Evolutionary conservation across 2,329 filamentous ascomycete species (phyloP), one percentile per base, ranked within the genome.

Genomic region (Trichoderma atroviride): DNA sequence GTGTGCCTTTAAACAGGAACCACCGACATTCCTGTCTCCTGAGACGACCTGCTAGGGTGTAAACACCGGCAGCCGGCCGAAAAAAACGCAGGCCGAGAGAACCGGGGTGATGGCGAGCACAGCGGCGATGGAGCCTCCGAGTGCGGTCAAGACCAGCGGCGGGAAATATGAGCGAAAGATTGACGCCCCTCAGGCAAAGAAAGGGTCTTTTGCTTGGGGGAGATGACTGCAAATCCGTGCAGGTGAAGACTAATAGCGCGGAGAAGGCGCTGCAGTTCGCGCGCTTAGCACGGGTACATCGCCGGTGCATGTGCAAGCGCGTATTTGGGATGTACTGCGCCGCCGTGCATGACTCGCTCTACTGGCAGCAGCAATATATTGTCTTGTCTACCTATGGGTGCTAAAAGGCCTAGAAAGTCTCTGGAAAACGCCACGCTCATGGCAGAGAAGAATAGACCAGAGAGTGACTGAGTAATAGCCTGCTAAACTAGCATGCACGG

Each of bases 11-110:
- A 40, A 43, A 65, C 35, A 47, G 43, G 33, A 60, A 33, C 33
- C 33, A 47, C 35, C 61, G 68, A 47, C 68, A 69, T 69, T 65
- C 68, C 68, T 69, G 60, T 58, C 68, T 69, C 68, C 68, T 60
- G 67, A 69, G 67, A 69, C 27, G 27, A 27, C 27, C 27, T 27
- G 27, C 67, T 60, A 43, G 55, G 47, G 35, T 43, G 37, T 43
- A 43, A 43, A 43, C 37, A 43, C 14, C 37, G 37, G 29, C 35
- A 31, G 55, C 40, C 40, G 63, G 43, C 27, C 24, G 53, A 60
- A 47, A 31, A 69, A 55, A 69, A 59, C 40, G 43, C 43, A 22
- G 19, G 7, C 43, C 33, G 33, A 40, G 24, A 37, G 24, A 24
- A 50, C 61, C 61, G 37, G 37, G 37, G 37, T 6, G 37, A 43